Base-by-base conservation (phyloP, 1,139 yeast genomes). In the Kodamaea sp. region DNA sequence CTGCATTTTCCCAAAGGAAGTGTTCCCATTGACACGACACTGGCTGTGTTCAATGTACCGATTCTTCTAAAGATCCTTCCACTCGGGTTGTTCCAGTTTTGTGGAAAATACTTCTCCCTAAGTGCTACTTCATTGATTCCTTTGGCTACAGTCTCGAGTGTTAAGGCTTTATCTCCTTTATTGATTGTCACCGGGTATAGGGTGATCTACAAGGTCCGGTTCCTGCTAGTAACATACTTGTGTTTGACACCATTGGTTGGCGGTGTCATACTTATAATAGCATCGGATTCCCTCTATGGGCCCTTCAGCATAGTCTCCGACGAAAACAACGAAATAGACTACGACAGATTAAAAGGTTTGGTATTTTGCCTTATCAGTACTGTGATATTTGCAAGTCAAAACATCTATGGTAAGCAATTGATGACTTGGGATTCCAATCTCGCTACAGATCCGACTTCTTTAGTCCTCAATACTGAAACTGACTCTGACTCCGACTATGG, bases 381-480 rank as follows among this genome's bases (percentile, higher is more conserved):
- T 7, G 31, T 66, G 4, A 55, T 65, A 7, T 66, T 66, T 53
- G 71, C 71, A 2, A 61, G 63, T 6, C 72, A 66, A 38, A 66
- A 65, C 38, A 66, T 67, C 7, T 66, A 67, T 41, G 71, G 70
- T n/a, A 66, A 67, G 38, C 65, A 60, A 39, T 48, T 67, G 28
- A 57, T 67, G 31, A 67, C 70, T 1, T 63, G 70, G 68, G 62
- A 57, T 27, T 32, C 54, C 5, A 34, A 44, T 1, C 31, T 41
- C 14, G 18, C 36, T n/a, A 21, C 29, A 4, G 50, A 50, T 26
- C 63, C 67, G 1, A 57, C 62, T 0, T 49, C 60, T 7, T 47
- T 65, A 32, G 69, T 58, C 4, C 48, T 64, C 27, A 58, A 55
- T 31, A 25, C 37, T 22, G 19, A 10, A 16, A 20, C 21, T 11